Percentiles rank a stretch among this genome's conserved stretches.
Evolutionary conservation across 495 filamentous ascomycete species (phyloP).

Genomic region (Tricharina praecox): DNA sequence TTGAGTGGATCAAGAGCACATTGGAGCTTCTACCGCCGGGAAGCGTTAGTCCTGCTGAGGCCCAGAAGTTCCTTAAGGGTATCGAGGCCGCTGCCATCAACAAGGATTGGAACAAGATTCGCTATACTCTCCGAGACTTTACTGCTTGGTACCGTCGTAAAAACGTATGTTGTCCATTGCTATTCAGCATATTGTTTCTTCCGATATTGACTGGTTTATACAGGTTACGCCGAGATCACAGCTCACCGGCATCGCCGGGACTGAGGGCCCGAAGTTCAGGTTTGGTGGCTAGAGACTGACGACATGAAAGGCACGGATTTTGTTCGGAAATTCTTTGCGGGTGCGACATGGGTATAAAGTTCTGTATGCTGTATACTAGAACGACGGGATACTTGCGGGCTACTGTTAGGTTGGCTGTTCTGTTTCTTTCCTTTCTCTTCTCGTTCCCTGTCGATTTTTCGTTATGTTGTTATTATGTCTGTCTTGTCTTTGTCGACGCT

Average conservation of each 20-base stretch:
- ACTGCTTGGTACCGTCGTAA: slow-evolving; percentile 82
- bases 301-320: background rate
- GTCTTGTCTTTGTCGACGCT: too few species aligned
- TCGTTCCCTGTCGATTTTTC: too few species aligned
- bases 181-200: slow-evolving; percentile 3
- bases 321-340: background rate
- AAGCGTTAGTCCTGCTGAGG: slow-evolving; percentile 49
- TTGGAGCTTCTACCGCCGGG: slow-evolving; percentile 68
- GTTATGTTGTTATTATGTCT: too few species aligned
- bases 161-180: slow-evolving; percentile 42
- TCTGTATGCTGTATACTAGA: too few species aligned
- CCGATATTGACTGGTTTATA: background rate
- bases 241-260: slow-evolving; percentile 20
- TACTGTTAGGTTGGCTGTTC: too few species aligned
- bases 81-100: slow-evolving; percentile 26
- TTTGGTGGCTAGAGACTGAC: slow-evolving; percentile 15
- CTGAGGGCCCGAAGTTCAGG: slow-evolving; percentile 20
- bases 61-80: slow-evolving; percentile 30
- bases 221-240: slow-evolving; percentile 25
- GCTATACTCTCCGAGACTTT: slow-evolving; percentile 83
- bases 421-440: too few species aligned
- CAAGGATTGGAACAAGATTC: slow-evolving; percentile 38
- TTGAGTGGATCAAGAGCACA: slow-evolving; percentile 63
- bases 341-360: background rate
- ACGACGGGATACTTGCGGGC: too few species aligned